A percentile compares a stretch with the other conserved stretches of the same genome.
Evolutionary conservation across 805 yeast genomes (phyloP).

Genomic region (Ogataea nonfermentans): DNA sequence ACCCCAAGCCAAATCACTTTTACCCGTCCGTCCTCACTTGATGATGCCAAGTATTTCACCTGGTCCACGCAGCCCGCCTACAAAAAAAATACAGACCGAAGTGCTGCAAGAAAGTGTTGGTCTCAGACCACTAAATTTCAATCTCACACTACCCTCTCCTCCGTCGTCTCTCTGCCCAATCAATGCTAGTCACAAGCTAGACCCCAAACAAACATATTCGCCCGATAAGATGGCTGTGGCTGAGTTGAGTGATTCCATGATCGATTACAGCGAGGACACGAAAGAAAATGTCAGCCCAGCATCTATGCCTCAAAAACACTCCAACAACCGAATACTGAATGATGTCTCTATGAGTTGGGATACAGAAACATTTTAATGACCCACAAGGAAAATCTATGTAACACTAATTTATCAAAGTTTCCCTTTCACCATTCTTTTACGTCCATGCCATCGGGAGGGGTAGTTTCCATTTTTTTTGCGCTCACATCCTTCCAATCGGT

Average conservation of each 20-base stretch:
- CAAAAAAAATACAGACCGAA: constrained; percentile 1
- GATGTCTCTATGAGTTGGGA: constrained; percentile 23
- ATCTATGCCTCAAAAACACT: neutral
- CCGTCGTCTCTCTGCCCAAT: constrained; percentile 6
- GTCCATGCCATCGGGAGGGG: constrained; percentile 75
- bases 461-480: constrained; percentile 57
- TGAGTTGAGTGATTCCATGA: constrained; percentile 31
- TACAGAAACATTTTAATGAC: constrained; percentile 20
- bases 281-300: constrained; percentile 15
- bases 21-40: constrained; percentile 12
- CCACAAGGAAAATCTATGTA: neutral
- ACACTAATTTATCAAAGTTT: neutral
- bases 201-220: neutral
- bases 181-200: neutral
- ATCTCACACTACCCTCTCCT: constrained; percentile 6
- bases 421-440: constrained; percentile 47
- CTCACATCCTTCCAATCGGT: constrained; percentile 92
- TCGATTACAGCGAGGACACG: constrained; percentile 28
- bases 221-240: constrained; percentile 18
- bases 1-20: constrained; percentile 3
- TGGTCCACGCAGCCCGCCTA: constrained; percentile 2
- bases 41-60: constrained; percentile 11
- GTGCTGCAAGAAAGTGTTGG: neutral
- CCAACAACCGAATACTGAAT: constrained; percentile 3
- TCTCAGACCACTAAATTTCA: constrained; percentile 13